These are phyloP conservation scores for Loxodes magnus DNA, from an alignment of 73 alveolate genomes.

Conservation along the genomic window DNA sequence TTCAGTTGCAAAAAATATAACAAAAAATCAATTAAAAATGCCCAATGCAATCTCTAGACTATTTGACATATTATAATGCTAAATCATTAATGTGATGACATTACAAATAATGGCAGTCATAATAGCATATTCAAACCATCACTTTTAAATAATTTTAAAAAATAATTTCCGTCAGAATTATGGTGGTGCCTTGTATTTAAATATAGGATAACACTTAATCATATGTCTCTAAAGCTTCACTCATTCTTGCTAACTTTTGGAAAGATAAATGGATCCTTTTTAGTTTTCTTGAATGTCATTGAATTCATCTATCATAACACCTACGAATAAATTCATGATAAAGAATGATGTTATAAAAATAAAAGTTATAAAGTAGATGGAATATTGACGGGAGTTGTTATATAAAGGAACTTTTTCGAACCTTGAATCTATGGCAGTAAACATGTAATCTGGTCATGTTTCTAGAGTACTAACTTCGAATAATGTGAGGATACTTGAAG, in stretches of 20 bases:
- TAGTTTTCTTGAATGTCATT: constrained; percentile 28
- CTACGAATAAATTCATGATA: constrained; percentile 46
- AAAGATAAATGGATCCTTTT: constrained; percentile 31
- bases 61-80: neutral
- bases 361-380: constrained; percentile 27
- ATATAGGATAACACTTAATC: constrained; percentile 13
- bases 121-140: neutral
- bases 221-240: constrained; percentile 31
- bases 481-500: constrained; percentile 39
- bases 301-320: constrained; percentile 47
- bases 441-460: constrained; percentile 43
- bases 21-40: neutral
- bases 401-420: constrained; percentile 16
- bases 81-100: neutral
- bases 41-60: neutral
- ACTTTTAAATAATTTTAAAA: neutral
- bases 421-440: constrained; percentile 1
- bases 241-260: constrained; percentile 42
- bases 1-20: constrained; percentile 25
- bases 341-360: constrained; percentile 48
- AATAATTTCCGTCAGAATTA: neutral
- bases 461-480: constrained; percentile 52
- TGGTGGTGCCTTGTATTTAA: constrained; percentile 1
- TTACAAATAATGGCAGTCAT: neutral
- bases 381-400: constrained; percentile 24